These are phyloP conservation scores for Rosa lucieae DNA, from an alignment of 306 rosid species.

Conservation along the genomic window DNA sequence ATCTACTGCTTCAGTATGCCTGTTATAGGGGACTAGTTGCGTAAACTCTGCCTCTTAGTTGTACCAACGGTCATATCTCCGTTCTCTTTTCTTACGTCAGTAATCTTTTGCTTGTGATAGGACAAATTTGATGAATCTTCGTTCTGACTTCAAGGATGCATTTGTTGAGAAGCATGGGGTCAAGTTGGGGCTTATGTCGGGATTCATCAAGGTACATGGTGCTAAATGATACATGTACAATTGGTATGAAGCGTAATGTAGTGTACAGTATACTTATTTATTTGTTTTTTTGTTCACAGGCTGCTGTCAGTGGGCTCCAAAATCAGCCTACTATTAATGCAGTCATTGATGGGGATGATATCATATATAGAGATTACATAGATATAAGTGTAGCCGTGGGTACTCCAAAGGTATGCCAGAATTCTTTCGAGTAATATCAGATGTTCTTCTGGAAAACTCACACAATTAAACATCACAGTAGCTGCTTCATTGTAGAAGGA, in stretches of 20 bases:
- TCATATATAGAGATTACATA: slow-evolving; percentile 71
- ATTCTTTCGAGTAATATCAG: neutral
- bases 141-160: slow-evolving; percentile 85
- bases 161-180: slow-evolving; percentile 86
- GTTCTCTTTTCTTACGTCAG: slow-evolving; percentile 24
- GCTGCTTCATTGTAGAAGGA: neutral
- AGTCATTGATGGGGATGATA: slow-evolving; percentile 86
- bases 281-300: slow-evolving; percentile 42
- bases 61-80: neutral
- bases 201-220: slow-evolving; percentile 65
- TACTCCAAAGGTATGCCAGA: slow-evolving; percentile 58
- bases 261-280: slow-evolving; percentile 7
- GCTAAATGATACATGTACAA: neutral
- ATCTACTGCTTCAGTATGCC: neutral
- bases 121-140: slow-evolving; percentile 90
- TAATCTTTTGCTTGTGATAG: slow-evolving; percentile 46
- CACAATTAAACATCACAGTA: neutral
- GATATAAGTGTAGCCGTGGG: slow-evolving; percentile 90
- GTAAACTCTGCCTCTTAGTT: slow-evolving; percentile 5
- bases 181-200: slow-evolving; percentile 86
- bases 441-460: neutral
- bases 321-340: slow-evolving; percentile 80
- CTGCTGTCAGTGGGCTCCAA: slow-evolving; percentile 82
- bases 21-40: neutral
- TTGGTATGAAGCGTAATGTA: slow-evolving; percentile 9